A percentile compares a stretch with the other conserved stretches of the same genome.
Evolutionary conservation across 2,329 filamentous ascomycete species (phyloP).

Genomic region (Nakataea oryzae): DNA sequence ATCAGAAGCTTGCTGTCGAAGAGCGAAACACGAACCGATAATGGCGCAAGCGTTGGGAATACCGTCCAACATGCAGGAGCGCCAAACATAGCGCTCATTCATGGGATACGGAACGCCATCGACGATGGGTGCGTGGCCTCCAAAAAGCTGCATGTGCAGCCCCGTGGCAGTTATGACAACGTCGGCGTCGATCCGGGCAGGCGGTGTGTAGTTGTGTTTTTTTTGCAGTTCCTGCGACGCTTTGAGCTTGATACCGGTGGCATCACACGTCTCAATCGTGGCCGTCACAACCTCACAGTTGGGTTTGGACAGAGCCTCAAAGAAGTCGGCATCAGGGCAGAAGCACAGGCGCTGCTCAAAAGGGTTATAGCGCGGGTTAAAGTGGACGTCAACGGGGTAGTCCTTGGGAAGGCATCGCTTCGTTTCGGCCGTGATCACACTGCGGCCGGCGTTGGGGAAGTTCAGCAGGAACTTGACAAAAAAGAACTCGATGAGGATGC

Average conservation of each 20-base stretch:
- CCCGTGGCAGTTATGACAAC: constrained; percentile 58
- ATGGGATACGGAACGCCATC: constrained; percentile 35
- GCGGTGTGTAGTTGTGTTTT: constrained; percentile 5
- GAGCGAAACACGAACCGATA: too few relatives aligned
- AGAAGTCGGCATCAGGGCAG: constrained; percentile 46
- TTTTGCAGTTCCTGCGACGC: constrained; percentile 21
- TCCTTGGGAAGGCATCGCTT: constrained; percentile 39
- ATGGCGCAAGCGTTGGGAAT: constrained; percentile 50
- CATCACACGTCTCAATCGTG: constrained; percentile 32
- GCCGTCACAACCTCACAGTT: constrained; percentile 32
- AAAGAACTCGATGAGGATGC: constrained; percentile 33
- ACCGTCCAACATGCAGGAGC: constrained; percentile 48
- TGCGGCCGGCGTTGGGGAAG: constrained; percentile 39
- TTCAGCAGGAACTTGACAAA: constrained; percentile 38
- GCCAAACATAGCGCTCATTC: constrained; percentile 42
- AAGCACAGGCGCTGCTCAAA: constrained; percentile 71
- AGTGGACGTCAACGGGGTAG: constrained; percentile 49
- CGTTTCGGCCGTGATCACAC: constrained; percentile 33
- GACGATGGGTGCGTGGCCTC: constrained; percentile 36
- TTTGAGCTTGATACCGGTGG: constrained; percentile 29
- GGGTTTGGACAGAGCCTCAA: constrained; percentile 23
- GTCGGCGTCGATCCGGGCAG: constrained; percentile 36
- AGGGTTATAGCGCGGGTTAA: constrained; percentile 53
- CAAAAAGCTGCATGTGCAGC: constrained; percentile 43
- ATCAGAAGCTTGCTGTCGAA: too few relatives aligned